Evolutionary conservation across 441 rosid genomes (phyloP).

Genomic region (Rhodomyrtus psidioides): DNA sequence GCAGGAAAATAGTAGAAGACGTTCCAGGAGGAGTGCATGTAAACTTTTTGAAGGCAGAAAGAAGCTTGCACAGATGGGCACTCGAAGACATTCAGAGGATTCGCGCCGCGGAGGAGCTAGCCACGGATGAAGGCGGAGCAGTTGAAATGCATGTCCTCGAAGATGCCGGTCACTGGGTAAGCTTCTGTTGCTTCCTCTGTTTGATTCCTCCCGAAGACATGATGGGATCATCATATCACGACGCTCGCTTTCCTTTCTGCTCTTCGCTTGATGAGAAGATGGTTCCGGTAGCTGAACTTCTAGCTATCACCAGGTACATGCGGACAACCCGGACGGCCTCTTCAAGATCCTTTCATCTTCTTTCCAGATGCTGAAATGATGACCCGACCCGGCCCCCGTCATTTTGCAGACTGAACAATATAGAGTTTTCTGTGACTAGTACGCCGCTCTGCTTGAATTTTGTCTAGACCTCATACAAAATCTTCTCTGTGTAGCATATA

Average conservation of each 20-base stretch:
- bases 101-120: constrained; percentile 79
- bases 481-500: background rate
- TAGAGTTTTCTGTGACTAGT: background rate
- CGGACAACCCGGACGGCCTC: constrained; percentile 95
- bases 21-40: constrained; percentile 86
- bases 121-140: constrained; percentile 83
- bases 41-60: constrained; percentile 89
- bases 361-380: constrained; percentile 43
- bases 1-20: constrained; percentile 80
- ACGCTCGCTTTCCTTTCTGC: background rate
- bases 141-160: constrained; percentile 98
- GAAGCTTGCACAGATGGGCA: constrained; percentile 98
- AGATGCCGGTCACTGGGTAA: constrained; percentile 99
- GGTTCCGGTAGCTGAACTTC: background rate
- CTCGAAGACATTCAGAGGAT: constrained; percentile 86
- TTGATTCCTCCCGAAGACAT: background rate
- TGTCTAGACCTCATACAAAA: background rate
- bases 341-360: constrained; percentile 83
- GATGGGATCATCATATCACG: background rate
- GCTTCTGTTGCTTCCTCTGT: background rate
- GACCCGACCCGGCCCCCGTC: background rate
- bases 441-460: background rate
- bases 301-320: constrained; percentile 53
- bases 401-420: background rate
- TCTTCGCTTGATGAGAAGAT: background rate